A percentile compares a stretch with the other conserved stretches of the same genome.
Conservation (phyloP, 164 flowering plant genomes). For the Cinnamomum micranthum region DNA sequence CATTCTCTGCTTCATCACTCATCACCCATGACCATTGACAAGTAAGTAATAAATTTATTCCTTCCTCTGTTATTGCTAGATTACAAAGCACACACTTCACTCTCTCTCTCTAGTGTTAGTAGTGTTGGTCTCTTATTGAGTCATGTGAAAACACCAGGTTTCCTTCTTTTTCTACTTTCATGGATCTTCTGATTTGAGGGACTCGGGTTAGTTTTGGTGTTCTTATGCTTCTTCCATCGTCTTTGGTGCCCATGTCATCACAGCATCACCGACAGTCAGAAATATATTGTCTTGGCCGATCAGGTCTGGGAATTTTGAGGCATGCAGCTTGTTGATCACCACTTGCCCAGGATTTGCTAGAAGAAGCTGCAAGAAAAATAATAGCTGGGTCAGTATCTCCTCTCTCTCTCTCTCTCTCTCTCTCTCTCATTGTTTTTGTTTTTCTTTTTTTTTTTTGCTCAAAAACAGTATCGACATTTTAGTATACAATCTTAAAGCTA, state of each 20-base stretch:
- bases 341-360: slow-evolving; percentile 84
- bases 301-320: slow-evolving; percentile 43
- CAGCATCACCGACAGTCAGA: slow-evolving; percentile 85
- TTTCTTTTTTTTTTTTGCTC: neutral
- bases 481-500: neutral
- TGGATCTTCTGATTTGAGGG: neutral
- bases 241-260: slow-evolving; percentile 51
- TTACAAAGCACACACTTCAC: neutral
- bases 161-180: neutral
- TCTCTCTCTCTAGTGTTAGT: neutral
- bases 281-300: slow-evolving; percentile 75
- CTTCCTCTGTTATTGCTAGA: neutral
- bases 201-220: neutral
- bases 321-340: slow-evolving; percentile 78
- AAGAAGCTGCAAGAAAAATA: slow-evolving; percentile 43
- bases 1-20: neutral
- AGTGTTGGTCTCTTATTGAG: no score
- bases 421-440: no score
- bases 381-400: neutral
- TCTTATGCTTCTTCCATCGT: neutral
- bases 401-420: neutral
- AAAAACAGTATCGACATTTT: neutral
- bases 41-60: no score
- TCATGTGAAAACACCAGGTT: neutral
- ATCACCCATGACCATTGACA: neutral